Base-by-base conservation (phyloP, 768 basidiomycete genomes). In the Collybia sordida region DNA sequence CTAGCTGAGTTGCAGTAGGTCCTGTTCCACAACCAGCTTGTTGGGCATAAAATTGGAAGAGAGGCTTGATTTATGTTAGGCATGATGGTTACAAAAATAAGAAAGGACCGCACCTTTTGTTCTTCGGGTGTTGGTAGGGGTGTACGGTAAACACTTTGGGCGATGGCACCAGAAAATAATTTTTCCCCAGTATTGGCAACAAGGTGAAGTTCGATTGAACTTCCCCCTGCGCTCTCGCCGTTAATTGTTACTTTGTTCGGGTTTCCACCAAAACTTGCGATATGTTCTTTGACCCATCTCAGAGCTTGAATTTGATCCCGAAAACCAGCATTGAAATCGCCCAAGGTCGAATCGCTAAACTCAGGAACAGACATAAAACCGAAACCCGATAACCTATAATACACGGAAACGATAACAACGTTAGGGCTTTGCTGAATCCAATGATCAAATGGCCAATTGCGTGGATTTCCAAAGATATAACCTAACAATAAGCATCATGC, bases 361-460 rank as follows among this genome's bases (percentile, higher is more conserved):
- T 74, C 78, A 1, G 83, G 79, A 6, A 68, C 59, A 1, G 80
- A 63, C 22, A 85, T 74, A 67, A 86, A 87, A 21, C 86, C 86
- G 57, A 87, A 77, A 0, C 80, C 77, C 45, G 75, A 74, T 19
- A 87, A 74, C 15, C 80, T 79, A 62, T 86, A 86, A 62, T 87
- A 84, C 6, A 85, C 76, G 0, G 85, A 83, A 7, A 85, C 83
- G 46, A 85, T 70, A 36, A 86, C 75, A 19, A 86, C 77, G 48
- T 81, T 77, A 2, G 82, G 82, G 22, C 71, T 78, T 57, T 85
- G 83, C 38, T 84, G 67, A 46, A 87, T 67, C 83, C 83, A 86
- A 55, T 73, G 68, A 56, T 85, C 77, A 59, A 85, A 86, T 1
- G 85, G 82, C 81, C 80, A 87, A 60, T 79, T 82, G 1, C 68